Evolutionary conservation across 768 basidiomycete species (phyloP).

Genomic region (Suillus variegatus): DNA sequence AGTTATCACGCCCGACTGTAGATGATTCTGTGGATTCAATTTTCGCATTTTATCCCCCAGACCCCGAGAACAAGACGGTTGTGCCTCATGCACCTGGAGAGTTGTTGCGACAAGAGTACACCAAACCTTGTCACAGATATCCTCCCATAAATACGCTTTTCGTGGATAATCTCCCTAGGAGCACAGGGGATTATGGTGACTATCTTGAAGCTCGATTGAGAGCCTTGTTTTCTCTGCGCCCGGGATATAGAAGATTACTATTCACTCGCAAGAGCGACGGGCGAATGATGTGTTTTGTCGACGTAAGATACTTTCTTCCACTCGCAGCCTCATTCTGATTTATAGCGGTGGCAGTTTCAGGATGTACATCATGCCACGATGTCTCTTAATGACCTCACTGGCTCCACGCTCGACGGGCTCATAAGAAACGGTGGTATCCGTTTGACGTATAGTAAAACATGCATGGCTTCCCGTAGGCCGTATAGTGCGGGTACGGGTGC

Average conservation of each 20-base stretch:
- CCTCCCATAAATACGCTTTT: constrained; percentile 98
- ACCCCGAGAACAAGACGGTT: background rate
- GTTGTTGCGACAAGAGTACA: background rate
- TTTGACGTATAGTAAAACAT: constrained; percentile 96
- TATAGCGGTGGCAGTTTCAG: constrained; percentile 66
- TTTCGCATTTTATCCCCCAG: background rate
- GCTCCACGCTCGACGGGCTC: constrained; percentile 85
- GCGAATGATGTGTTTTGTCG: constrained; percentile 95
- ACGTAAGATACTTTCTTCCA: constrained; percentile 51
- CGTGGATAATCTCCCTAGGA: constrained; percentile 92
- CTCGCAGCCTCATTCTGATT: too few species aligned
- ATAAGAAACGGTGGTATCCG: constrained; percentile 95
- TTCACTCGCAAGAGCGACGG: constrained; percentile 97
- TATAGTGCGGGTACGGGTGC: constrained; percentile 48
- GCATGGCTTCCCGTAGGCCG: constrained; percentile 86
- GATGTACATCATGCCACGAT: constrained; percentile 82
- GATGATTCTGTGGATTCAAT: background rate
- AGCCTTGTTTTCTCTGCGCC: constrained; percentile 73
- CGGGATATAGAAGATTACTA: constrained; percentile 88
- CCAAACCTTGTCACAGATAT: constrained; percentile 61
- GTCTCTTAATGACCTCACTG: constrained; percentile 89
- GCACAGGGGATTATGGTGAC: constrained; percentile 70
- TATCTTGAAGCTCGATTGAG: constrained; percentile 86
- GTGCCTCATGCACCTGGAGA: background rate
- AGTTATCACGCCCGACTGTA: background rate